These are phyloP conservation scores for Penicillium daleae DNA, from an alignment of 495 filamentous ascomycete genomes.

Conservation along the genomic window DNA sequence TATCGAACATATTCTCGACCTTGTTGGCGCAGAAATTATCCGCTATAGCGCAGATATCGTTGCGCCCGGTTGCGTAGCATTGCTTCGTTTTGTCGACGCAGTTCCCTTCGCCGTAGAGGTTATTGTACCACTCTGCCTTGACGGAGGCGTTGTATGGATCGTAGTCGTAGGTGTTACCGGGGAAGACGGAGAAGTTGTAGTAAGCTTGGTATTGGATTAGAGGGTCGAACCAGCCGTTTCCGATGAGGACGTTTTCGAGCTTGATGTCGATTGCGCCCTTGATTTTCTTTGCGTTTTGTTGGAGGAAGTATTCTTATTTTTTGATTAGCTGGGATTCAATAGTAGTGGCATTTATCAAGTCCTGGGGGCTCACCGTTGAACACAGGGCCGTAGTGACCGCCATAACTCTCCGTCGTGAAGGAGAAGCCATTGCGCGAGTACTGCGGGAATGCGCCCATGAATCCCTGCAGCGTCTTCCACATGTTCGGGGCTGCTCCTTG, in stretches of 20 bases:
- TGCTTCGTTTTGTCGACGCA: conserved; percentile 59
- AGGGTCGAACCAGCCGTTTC: conserved; percentile 63
- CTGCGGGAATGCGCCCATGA: conserved; percentile 65
- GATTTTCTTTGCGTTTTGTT: conserved; percentile 38
- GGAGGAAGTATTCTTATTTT: conserved; percentile 35
- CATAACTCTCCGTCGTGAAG: conserved; percentile 64
- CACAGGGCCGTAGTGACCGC: conserved; percentile 63
- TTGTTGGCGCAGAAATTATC: conserved; percentile 59
- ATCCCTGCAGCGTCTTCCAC: conserved; percentile 64
- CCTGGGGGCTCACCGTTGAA: conserved; percentile 47
- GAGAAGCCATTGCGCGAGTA: conserved; percentile 60
- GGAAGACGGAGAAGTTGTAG: conserved; percentile 62
- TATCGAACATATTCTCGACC: conserved; percentile 58
- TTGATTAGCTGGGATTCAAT: conserved; percentile 50
- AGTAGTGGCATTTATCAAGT: too few relatives aligned
- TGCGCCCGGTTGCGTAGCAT: conserved; percentile 47
- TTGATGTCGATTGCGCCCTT: conserved; percentile 50
- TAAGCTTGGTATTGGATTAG: conserved; percentile 64
- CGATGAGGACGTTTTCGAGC: conserved; percentile 60
- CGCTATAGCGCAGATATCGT: conserved; percentile 53
- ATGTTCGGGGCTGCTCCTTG: conserved; percentile 58
- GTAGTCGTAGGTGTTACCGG: conserved; percentile 65
- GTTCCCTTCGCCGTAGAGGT: conserved; percentile 63
- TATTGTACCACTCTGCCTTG: conserved; percentile 58
- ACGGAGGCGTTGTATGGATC: conserved; percentile 51